Evolutionary conservation across 805 yeast genomes (phyloP), one percentile per base, ranked within the genome.

Genomic region (Cyberlindnera veronae): DNA sequence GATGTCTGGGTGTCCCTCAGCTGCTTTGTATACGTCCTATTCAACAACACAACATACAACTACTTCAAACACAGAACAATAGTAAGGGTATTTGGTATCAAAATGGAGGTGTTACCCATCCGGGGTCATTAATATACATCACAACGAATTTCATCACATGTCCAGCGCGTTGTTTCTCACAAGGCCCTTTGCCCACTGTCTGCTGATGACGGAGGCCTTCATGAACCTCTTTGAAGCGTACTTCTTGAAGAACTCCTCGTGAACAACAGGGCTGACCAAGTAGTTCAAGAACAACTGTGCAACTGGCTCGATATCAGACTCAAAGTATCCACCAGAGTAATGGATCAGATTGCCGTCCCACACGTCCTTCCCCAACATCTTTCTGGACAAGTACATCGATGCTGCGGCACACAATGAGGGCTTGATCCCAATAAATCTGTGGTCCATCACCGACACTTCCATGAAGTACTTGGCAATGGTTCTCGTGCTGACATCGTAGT

Each of bases 191-290:
- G 39, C 39, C 39, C 39, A 36, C 8, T 83, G 84, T 59, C 91
- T 75, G 47, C 91, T 81, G 42, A 83, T 69, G 15, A 84, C 76
- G 41, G 88, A 79, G 20, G 89, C 93, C 63, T 87, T 86, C 83
- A 93, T 77, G 59, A 82, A 89, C 61, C 85, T 83, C 59, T 88
- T 79, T 22, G 93, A 78, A 34, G 95, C 91, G 60, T 93, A 93
- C 66, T 93, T 93, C 59, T 84, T 86, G 69, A 88, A 89, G 57
- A 91, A 88, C 61, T 88, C 96, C 57, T 87, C 95, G 64, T 90
- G 95, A 42, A 79, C 80, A 35, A 89, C 86, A 6, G 95, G 95
- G 34, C 82, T 74, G 32, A 77, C 75, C 49, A 84, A 64, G 62
- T 87, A 91, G 55, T 79, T 84, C 64, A 86, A 72, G 45, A 93